Evolutionary conservation across 2,329 filamentous ascomycete species (phyloP), one percentile per base, ranked within the genome.

Genomic region (Fusarium goolgardi): DNA sequence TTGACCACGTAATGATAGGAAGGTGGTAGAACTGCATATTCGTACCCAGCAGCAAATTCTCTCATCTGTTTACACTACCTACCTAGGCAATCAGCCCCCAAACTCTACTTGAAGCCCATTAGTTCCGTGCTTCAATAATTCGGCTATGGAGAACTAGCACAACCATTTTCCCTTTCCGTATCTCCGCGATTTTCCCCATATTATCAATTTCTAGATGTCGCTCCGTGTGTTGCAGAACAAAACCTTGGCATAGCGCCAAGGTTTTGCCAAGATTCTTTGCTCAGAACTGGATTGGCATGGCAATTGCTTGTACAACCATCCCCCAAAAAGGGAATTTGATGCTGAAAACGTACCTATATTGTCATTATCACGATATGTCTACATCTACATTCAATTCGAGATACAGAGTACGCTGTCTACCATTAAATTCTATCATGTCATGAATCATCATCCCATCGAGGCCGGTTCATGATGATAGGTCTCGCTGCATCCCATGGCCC

Each of bases 401-500:
- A 12, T 39, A 23, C 23, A 23, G 23, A 23, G 23, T 23, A 21
- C 10, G 35, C 35, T 39, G 21, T 27, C 34, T 51, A 39, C 8
- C 50, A 11, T n/a, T n/a, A 27, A 44, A 31, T 39, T 46, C 13
- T 25, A 35, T 32, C 37, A 20, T 39, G 25, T 71, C 43, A 71
- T 67, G 65, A 78, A 55, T 76, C 65, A 43, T 78, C 76, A 25
- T 79, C 78, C 85, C 85, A 88, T 55, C 84, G 81, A 66, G 84
- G 82, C 60, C 88, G 83, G 73, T 90, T 90, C 75, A 93, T 88
- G 67, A 96, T 94, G 57, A 96, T 88, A 12, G 96, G 96, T 76
- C 94, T 86, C 9, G 96, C 96, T 21, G 95, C 94, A 81, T 99
- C 96, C 96, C 96, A 99, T 2, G 96, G 96, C 43, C 96, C 96